Evolutionary conservation across 768 basidiomycete genomes (phyloP).

Genomic region (Suillus americanus): DNA sequence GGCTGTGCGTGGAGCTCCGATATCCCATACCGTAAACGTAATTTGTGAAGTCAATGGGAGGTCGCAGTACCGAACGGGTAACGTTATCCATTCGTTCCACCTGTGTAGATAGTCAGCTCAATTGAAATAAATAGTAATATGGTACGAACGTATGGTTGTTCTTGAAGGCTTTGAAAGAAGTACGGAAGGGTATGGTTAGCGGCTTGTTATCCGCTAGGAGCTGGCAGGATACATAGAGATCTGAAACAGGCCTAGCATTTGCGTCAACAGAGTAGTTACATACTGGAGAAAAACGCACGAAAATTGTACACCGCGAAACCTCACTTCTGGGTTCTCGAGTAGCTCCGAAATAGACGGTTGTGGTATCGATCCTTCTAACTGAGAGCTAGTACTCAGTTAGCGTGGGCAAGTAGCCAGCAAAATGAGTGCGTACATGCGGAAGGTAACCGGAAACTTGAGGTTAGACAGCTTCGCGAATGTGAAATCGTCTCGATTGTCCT

Average conservation of each 20-base stretch:
- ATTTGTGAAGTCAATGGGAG: constrained; percentile 88
- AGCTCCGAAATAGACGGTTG: constrained; percentile 75
- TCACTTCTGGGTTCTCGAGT: constrained; percentile 77
- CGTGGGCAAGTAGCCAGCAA: not conserved
- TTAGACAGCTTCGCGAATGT: constrained; percentile 91
- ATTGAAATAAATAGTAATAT: not conserved
- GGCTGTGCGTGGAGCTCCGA: constrained; percentile 76
- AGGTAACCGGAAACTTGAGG: constrained; percentile 83
- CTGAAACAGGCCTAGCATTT: constrained; percentile 72
- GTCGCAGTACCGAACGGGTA: constrained; percentile 93
- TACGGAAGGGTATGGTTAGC: constrained; percentile 87
- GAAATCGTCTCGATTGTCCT: constrained; percentile 79
- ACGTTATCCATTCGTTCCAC: constrained; percentile 95
- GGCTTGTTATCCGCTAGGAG: constrained; percentile 93
- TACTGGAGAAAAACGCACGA: constrained; percentile 42
- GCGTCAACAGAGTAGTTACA: constrained; percentile 28
- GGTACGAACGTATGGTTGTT: constrained; percentile 65
- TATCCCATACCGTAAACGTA: constrained; percentile 95
- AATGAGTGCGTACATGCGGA: constrained; percentile 62
- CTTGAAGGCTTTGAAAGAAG: constrained; percentile 92
- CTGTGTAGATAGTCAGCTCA: constrained; percentile 34
- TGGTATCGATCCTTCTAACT: constrained; percentile 80
- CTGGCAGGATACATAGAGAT: constrained; percentile 92
- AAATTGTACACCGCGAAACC: constrained; percentile 81
- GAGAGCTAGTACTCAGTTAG: constrained; percentile 50